phyloP scores from a whole-genome alignment of 208 protist genomes.

The Angomonas ambiguus region DNA sequence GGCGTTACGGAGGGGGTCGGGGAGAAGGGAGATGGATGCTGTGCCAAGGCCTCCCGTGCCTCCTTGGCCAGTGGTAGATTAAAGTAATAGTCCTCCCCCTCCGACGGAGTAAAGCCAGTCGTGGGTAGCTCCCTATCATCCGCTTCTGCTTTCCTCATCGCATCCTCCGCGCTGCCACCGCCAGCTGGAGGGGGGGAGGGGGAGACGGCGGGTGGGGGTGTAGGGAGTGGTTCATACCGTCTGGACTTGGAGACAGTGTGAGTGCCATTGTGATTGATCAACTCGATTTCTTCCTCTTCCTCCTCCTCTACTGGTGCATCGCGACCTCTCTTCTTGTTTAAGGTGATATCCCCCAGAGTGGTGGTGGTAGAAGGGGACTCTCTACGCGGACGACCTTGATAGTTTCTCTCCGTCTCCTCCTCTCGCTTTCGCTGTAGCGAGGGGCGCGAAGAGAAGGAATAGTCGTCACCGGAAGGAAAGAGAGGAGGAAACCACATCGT shows the following conservation, averaged over 20 bases:
- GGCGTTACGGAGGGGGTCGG: neutral
- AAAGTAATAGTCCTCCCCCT: slow-evolving; percentile 6
- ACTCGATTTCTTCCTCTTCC: neutral
- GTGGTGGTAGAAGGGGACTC: too few relatives aligned
- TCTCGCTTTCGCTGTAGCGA: too few relatives aligned
- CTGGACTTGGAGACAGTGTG: neutral
- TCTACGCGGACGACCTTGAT: too few relatives aligned
- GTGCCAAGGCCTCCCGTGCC: neutral
- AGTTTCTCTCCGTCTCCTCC: too few relatives aligned
- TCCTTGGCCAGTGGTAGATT: neutral
- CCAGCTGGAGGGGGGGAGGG: neutral
- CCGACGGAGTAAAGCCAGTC: neutral
- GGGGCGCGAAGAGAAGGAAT: too few relatives aligned
- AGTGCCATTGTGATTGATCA: neutral
- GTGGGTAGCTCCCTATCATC: neutral
- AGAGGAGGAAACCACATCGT: too few relatives aligned
- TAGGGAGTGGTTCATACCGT: neutral
- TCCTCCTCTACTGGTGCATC: neutral
- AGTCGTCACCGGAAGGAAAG: too few relatives aligned
- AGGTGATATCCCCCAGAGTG: too few relatives aligned
- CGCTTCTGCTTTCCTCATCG: too few relatives aligned
- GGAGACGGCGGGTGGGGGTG: neutral
- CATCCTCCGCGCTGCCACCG: neutral
- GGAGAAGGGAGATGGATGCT: neutral
- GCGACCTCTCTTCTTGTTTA: too few relatives aligned